Base-by-base conservation (phyloP, 306 rosid genomes). In the Casuarina equisetifolia region DNA sequence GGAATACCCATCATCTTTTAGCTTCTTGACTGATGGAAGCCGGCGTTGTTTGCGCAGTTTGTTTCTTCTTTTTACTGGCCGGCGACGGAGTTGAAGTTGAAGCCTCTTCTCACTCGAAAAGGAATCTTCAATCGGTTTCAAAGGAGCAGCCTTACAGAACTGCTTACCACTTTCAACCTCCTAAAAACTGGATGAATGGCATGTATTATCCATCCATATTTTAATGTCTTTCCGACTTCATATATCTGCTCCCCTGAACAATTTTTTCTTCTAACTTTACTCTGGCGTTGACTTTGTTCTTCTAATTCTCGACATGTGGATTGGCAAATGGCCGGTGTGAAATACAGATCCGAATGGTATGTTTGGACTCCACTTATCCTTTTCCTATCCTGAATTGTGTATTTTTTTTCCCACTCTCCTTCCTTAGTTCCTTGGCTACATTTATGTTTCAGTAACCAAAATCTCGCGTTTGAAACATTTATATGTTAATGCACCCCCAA, bases 111-210 rank as follows among this genome's bases (percentile, higher is more conserved):
- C 58, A 58, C 19, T 10, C 20, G 35, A 16, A 8, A 38, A 51
- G 44, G 38, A 16, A 20, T 43, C 40, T 79, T 19, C 72, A 74
- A 44, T 45, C 64, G 45, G 79, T 63, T 43, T 76, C 67, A 63
- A 32, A 43, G 52, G 67, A 70, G 74, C 83, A 81, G 74, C 82
- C 85, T 70, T 82, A 88, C 64, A 86, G 83, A 72, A 84, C 91
- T 44, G 79, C 85, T n/a, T 88, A 79, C 82, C 89, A 88, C 77
- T 88, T 88, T 73, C 88, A 79, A 61, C 91, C 91, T 77, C 82
- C 74, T 49, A 76, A 69, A 73, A 77, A 84, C 50, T 88, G 91
- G 91, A 84, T 88, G 82, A 88, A 88, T 72, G 91, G 91, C 80
- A 66, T 51, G 64, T 77, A 51, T 2, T 73, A 35, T 40, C 66